phyloP scores from a whole-genome alignment of 2,329 filamentous ascomycete genomes.

The Tricladium varicosporioides region DNA sequence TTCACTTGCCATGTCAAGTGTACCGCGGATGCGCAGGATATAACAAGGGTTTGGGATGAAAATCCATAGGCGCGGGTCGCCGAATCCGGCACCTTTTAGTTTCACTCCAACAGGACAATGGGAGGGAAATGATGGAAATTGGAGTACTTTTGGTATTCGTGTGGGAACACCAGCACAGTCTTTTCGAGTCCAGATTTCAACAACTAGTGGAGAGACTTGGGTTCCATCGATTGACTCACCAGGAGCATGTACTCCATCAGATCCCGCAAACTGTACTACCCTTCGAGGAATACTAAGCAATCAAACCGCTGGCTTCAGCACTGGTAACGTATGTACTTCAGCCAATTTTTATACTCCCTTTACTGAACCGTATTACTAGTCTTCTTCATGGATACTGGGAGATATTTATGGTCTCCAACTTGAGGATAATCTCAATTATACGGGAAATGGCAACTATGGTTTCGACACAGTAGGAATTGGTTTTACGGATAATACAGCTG shows the following conservation, averaged over 20 bases:
- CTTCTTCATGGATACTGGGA: slow-evolving; percentile 36
- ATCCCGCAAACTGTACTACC: background rate
- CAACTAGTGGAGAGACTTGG: slow-evolving; percentile 66
- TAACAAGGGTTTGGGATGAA: no score
- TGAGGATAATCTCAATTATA: slow-evolving; percentile 38
- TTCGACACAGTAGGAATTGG: slow-evolving; percentile 16
- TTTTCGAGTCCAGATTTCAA: slow-evolving; percentile 58
- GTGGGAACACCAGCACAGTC: slow-evolving; percentile 50
- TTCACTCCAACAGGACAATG: slow-evolving; percentile 24
- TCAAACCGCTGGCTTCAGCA: background rate
- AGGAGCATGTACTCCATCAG: background rate
- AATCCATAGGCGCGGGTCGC: background rate
- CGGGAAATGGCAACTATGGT: slow-evolving; percentile 23
- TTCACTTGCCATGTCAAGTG: no score
- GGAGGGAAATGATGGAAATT: slow-evolving; percentile 64
- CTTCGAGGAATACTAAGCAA: background rate
- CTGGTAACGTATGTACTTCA: background rate
- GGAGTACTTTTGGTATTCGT: slow-evolving; percentile 64
- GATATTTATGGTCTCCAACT: slow-evolving; percentile 37
- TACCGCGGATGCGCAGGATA: no score
- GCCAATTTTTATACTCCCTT: no score
- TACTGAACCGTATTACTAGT: slow-evolving; percentile 11
- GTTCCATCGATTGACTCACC: background rate
- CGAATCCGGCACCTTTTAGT: background rate
- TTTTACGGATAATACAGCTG: slow-evolving; percentile 13